A percentile compares a stretch with the other conserved stretches of the same genome.
phyloP scores from a whole-genome alignment of 1,139 yeast genomes.

The Debaryomycetaceae sp. region DNA sequence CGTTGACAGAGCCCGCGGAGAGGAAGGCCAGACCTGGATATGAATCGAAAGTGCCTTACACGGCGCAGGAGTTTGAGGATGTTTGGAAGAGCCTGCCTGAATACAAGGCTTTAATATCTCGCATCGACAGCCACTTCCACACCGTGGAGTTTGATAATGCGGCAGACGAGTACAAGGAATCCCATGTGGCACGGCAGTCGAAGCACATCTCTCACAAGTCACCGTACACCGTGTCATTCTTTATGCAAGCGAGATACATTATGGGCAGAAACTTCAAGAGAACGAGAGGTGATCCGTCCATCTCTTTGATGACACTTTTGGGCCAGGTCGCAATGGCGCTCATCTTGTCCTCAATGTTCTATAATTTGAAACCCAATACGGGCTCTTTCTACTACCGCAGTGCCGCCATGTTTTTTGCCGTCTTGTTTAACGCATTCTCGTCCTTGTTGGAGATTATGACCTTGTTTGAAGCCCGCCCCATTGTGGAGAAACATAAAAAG shows the following conservation, averaged over 20 bases:
- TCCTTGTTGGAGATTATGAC: conserved; percentile 66
- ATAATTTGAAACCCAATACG: conserved; percentile 35
- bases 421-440: conserved; percentile 66
- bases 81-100: conserved; percentile 57
- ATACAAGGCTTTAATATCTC: conserved; percentile 19
- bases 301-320: conserved; percentile 45
- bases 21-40: conserved; percentile 37
- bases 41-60: conserved; percentile 55
- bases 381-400: conserved; percentile 55
- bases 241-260: conserved; percentile 54
- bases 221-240: conserved; percentile 56
- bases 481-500: conserved; percentile 69
- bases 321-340: conserved; percentile 70
- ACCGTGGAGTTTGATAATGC: conserved; percentile 8
- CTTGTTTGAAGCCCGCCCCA: conserved; percentile 60
- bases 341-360: conserved; percentile 64
- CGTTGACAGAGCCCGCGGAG: conserved; percentile 44
- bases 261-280: conserved; percentile 54
- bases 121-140: conserved; percentile 23
- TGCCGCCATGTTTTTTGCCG: conserved; percentile 67
- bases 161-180: conserved; percentile 25
- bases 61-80: conserved; percentile 56
- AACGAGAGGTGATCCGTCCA: conserved; percentile 54
- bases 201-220: conserved; percentile 41
- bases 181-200: conserved; percentile 51